Evolutionary conservation across 2,329 filamentous ascomycete species (phyloP).

Genomic region (Elsinoe australis): DNA sequence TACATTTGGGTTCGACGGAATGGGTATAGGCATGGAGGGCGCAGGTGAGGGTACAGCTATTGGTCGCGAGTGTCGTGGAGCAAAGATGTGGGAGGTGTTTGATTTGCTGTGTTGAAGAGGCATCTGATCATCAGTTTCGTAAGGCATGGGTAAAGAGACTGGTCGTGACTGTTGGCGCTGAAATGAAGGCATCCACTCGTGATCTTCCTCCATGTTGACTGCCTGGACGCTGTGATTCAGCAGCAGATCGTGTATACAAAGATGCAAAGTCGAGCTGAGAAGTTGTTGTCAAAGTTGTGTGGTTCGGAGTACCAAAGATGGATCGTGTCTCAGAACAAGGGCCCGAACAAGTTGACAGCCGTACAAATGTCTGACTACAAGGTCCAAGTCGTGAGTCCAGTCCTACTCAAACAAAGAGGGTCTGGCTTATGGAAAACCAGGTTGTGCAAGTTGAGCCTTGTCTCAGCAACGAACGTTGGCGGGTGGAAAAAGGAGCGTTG

Average conservation of each 20-base stretch:
- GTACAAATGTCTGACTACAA: too few relatives aligned
- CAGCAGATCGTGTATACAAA: background rate
- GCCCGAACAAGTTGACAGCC: too few relatives aligned
- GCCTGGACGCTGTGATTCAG: constrained; percentile 6
- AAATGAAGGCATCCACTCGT: constrained; percentile 20
- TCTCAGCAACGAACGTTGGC: constrained; percentile 18
- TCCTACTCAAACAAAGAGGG: too few relatives aligned
- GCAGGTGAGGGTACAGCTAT: constrained; percentile 22
- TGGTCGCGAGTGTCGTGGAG: constrained; percentile 16
- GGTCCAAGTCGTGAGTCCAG: too few relatives aligned
- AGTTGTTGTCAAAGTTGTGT: constrained; percentile 6
- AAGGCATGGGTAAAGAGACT: constrained; percentile 19
- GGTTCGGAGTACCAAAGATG: constrained; percentile 7
- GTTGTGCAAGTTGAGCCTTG: constrained; percentile 9
- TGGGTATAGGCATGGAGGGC: constrained; percentile 40
- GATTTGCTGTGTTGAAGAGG: constrained; percentile 16
- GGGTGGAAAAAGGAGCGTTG: constrained; percentile 15
- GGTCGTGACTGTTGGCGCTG: constrained; percentile 19
- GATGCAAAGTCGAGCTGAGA: constrained; percentile 5
- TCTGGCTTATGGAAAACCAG: background rate
- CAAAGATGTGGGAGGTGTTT: constrained; percentile 11
- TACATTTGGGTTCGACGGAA: constrained; percentile 37
- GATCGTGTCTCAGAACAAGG: constrained; percentile 5
- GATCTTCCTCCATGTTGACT: constrained; percentile 19
- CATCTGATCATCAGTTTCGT: constrained; percentile 16